A percentile compares a stretch with the other conserved stretches of the same genome.
Evolutionary conservation across 2,329 filamentous ascomycete genomes (phyloP).

Genomic region (Ophidiomyces ophidiicola): DNA sequence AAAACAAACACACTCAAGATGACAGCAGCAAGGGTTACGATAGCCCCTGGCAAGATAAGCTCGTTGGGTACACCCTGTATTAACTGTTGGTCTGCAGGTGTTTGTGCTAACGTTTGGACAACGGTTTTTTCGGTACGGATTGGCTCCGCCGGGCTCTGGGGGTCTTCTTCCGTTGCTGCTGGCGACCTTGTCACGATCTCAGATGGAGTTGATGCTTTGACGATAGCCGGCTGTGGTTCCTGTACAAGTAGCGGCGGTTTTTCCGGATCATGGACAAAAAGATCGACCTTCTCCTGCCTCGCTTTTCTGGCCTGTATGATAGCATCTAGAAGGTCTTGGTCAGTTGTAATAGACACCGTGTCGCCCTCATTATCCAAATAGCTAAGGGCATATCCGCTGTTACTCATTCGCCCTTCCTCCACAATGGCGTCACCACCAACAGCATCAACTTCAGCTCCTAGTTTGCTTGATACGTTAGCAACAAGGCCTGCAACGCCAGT

Average conservation of each 20-base stretch:
- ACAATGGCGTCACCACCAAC: constrained; percentile 71
- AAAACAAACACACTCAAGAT: constrained; percentile 90
- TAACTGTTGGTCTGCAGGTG: constrained; percentile 56
- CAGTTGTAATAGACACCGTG: constrained; percentile 90
- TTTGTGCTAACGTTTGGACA: constrained; percentile 36
- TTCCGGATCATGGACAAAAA: constrained; percentile 89
- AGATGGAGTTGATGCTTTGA: constrained; percentile 41
- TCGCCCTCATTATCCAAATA: constrained; percentile 97
- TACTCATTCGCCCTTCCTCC: constrained; percentile 64
- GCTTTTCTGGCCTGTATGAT: constrained; percentile 68
- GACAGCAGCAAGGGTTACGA: constrained; percentile 87
- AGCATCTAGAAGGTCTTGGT: constrained; percentile 83
- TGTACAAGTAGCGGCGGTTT: constrained; percentile 66
- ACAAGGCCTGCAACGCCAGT: constrained; percentile 74
- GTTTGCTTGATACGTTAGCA: constrained; percentile 63
- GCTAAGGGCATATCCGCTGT: constrained; percentile 76
- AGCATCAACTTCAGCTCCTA: constrained; percentile 67
- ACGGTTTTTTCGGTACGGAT: constrained; percentile 34
- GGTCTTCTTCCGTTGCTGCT: constrained; percentile 43
- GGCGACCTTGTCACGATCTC: constrained; percentile 40
- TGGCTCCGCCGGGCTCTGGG: constrained; percentile 22
- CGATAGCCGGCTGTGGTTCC: constrained; percentile 45
- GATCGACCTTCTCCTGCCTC: constrained; percentile 81
- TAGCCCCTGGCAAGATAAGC: constrained; percentile 78
- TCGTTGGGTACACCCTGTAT: constrained; percentile 92